Evolutionary conservation across 1,284 basidiomycete genomes (phyloP).

Genomic region (Sanghuangporus baumii): DNA sequence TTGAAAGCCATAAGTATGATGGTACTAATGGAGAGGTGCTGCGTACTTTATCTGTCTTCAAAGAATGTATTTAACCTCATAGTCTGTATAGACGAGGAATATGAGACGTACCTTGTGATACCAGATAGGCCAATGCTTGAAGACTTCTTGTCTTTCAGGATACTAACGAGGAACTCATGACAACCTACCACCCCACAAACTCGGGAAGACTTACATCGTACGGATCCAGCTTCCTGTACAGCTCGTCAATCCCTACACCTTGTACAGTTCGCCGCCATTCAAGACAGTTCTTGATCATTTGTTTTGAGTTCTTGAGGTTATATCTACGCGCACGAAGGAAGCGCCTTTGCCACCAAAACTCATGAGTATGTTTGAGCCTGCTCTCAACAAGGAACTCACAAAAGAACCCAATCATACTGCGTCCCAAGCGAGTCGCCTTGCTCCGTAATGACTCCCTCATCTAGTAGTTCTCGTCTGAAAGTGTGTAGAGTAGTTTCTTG

Average conservation of each 20-base stretch:
- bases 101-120: constrained; percentile 55
- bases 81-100: neutral
- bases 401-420: constrained; percentile 15
- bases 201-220: constrained; percentile 42
- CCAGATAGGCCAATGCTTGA: constrained; percentile 68
- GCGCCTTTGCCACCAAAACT: constrained; percentile 36
- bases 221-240: constrained; percentile 51
- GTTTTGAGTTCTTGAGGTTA: constrained; percentile 46
- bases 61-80: neutral
- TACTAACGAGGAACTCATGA: constrained; percentile 37
- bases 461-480: constrained; percentile 12
- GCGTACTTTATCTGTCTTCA: constrained; percentile 53
- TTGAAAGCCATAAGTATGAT: neutral
- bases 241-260: constrained; percentile 51
- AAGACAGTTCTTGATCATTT: constrained; percentile 55
- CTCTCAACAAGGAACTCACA: constrained; percentile 6
- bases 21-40: neutral
- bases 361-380: neutral
- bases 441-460: constrained; percentile 14
- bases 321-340: constrained; percentile 64
- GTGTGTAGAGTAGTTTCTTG: constrained; percentile 6
- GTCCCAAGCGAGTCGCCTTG: constrained; percentile 17
- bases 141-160: constrained; percentile 59
- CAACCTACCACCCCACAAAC: too few relatives aligned
- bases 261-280: constrained; percentile 53